A percentile compares a stretch with the other conserved stretches of the same genome.
phyloP scores from a whole-genome alignment of 1,284 basidiomycete species.

The Puccinia coronata region DNA sequence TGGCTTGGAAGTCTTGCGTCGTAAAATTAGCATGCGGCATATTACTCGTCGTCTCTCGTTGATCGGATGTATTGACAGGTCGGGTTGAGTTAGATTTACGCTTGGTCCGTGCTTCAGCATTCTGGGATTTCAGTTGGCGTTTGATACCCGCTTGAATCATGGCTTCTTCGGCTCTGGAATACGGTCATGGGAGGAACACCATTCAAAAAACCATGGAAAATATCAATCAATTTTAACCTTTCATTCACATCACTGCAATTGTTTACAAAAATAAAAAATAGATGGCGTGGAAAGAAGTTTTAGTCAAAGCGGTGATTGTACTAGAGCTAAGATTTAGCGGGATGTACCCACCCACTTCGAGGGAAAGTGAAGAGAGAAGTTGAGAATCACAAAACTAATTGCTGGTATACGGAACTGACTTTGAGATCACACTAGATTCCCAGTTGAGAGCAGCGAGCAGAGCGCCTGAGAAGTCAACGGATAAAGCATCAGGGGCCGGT shows the following conservation, averaged over 20 bases:
- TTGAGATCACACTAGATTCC: slow-evolving; percentile 47
- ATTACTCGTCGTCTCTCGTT: not conserved
- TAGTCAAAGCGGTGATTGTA: too few species aligned
- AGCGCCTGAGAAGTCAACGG: slow-evolving; percentile 32
- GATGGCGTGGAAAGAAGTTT: too few species aligned
- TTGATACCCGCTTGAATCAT: slow-evolving; percentile 41
- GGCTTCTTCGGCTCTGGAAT: slow-evolving; percentile 39
- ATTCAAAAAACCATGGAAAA: not conserved
- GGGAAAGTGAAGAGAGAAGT: not conserved
- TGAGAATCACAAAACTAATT: slow-evolving; percentile 16
- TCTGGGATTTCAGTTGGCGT: slow-evolving; percentile 28
- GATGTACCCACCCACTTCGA: slow-evolving; percentile 16
- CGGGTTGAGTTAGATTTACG: not conserved
- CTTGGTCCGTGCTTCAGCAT: slow-evolving; percentile 14
- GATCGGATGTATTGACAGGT: not conserved
- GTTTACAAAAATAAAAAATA: not conserved
- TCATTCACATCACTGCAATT: not conserved
- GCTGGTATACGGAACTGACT: slow-evolving; percentile 43
- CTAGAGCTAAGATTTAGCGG: not conserved
- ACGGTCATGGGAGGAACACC: not conserved
- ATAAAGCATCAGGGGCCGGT: not conserved
- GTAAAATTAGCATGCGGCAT: not conserved
- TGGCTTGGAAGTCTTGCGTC: slow-evolving; percentile 22
- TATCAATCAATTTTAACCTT: slow-evolving; percentile 19
- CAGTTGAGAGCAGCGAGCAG: slow-evolving; percentile 43